phyloP scores from a whole-genome alignment of 2,329 filamentous ascomycete species.

The Fusarium musae region DNA sequence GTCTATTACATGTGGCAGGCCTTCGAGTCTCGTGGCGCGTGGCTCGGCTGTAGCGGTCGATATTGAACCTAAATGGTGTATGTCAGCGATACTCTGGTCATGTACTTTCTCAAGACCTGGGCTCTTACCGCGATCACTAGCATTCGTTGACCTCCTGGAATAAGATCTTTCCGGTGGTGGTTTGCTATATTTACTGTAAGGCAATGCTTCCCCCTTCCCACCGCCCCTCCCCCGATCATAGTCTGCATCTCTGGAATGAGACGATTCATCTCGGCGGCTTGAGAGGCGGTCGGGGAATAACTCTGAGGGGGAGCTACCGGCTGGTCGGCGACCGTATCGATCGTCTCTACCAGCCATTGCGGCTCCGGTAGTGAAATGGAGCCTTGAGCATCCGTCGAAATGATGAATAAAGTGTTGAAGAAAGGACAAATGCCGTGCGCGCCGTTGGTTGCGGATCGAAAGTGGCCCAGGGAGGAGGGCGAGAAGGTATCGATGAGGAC shows the following conservation, averaged over 20 bases:
- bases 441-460: neutral
- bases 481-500: neutral
- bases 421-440: neutral
- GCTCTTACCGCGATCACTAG: slow-evolving; percentile 31
- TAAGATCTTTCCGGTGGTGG: neutral
- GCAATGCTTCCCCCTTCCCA: neutral
- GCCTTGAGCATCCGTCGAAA: slow-evolving; percentile 29
- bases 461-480: neutral
- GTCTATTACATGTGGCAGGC: slow-evolving; percentile 28
- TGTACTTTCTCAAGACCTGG: neutral
- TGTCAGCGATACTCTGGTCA: slow-evolving; percentile 2
- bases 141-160: slow-evolving; percentile 8
- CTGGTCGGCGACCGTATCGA: slow-evolving; percentile 21
- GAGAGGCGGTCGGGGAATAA: slow-evolving; percentile 8
- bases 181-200: neutral
- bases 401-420: neutral
- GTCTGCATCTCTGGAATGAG: neutral
- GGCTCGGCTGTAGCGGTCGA: neutral
- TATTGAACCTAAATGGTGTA: slow-evolving; percentile 2
- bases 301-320: slow-evolving; percentile 10
- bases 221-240: slow-evolving; percentile 12
- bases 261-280: slow-evolving; percentile 18
- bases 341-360: slow-evolving; percentile 37
- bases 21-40: neutral
- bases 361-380: slow-evolving; percentile 22